Conservation (phyloP, 257 asterid species). For the Avicennia marina region DNA sequence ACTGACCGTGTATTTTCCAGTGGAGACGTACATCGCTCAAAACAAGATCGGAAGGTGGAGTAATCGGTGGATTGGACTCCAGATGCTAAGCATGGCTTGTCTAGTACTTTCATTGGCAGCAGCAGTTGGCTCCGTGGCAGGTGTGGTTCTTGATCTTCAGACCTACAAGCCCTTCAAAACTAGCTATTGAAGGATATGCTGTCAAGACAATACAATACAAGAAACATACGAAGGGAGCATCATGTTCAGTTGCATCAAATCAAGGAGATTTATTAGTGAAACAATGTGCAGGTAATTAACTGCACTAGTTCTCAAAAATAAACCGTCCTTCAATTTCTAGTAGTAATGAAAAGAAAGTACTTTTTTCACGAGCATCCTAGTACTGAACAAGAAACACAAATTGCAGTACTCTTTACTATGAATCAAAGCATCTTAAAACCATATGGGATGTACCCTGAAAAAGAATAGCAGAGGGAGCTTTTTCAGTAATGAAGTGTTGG, state of each 20-base stretch:
- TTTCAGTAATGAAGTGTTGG: too few species aligned
- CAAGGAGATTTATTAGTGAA: too few species aligned
- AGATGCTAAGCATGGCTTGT: slow-evolving; percentile 37
- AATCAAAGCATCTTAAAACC: too few species aligned
- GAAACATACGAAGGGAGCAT: too few species aligned
- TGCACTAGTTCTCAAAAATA: not conserved
- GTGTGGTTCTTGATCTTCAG: slow-evolving; percentile 34
- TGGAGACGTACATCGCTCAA: slow-evolving; percentile 37
- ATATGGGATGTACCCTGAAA: too few species aligned
- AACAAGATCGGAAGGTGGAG: slow-evolving; percentile 34
- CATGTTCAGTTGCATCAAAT: too few species aligned
- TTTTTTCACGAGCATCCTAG: too few species aligned
- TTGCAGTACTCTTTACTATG: too few species aligned
- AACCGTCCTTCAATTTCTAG: not conserved
- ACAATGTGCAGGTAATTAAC: too few species aligned
- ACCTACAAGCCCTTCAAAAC: slow-evolving; percentile 43
- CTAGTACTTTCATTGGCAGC: slow-evolving; percentile 32
- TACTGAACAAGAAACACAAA: too few species aligned
- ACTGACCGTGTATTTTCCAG: slow-evolving; percentile 39
- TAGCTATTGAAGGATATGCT: slow-evolving; percentile 16
- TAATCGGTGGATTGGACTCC: slow-evolving; percentile 28
- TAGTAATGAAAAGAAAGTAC: too few species aligned
- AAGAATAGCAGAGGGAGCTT: too few species aligned
- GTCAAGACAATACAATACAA: not conserved
- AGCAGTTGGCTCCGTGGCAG: slow-evolving; percentile 38